phyloP scores from a whole-genome alignment of 306 rosid species.

The Vigna hirtella region DNA sequence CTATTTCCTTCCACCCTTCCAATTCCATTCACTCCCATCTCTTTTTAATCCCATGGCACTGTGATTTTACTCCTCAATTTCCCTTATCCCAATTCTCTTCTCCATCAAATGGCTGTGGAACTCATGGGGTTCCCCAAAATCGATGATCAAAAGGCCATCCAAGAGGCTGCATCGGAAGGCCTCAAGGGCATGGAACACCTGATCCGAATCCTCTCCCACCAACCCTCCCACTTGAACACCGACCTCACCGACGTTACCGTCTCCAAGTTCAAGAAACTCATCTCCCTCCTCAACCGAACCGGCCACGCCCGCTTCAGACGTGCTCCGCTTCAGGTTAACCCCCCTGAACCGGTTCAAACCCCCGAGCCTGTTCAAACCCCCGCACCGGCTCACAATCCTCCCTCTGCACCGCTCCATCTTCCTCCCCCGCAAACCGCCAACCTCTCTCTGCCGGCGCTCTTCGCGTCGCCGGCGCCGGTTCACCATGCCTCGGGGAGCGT shows the following conservation, averaged over 20 bases:
- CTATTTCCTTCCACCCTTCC: neutral
- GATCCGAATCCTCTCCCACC: constrained; percentile 64
- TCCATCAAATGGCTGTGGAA: constrained; percentile 72
- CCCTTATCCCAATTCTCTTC: neutral
- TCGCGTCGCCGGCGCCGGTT: neutral
- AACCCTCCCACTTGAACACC: constrained; percentile 58
- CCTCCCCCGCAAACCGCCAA: neutral
- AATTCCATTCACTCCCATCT: neutral
- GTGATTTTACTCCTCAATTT: neutral
- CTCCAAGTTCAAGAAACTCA: constrained; percentile 75
- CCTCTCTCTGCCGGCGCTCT: neutral
- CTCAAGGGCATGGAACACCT: constrained; percentile 84
- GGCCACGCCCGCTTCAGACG: constrained; percentile 96
- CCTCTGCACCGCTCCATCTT: neutral
- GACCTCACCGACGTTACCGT: constrained; percentile 76
- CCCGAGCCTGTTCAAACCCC: neutral
- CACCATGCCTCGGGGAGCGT: constrained; percentile 45
- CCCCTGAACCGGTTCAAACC: neutral
- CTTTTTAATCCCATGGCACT: constrained; percentile 14
- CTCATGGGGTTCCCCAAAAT: constrained; percentile 71
- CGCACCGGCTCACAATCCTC: neutral
- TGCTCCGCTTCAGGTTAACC: constrained; percentile 54
- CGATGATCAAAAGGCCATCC: constrained; percentile 77
- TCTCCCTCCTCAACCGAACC: constrained; percentile 77
- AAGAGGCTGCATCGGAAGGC: constrained; percentile 92